Conservation (phyloP, 257 asterid genomes). For the Penstemon newberryi region DNA sequence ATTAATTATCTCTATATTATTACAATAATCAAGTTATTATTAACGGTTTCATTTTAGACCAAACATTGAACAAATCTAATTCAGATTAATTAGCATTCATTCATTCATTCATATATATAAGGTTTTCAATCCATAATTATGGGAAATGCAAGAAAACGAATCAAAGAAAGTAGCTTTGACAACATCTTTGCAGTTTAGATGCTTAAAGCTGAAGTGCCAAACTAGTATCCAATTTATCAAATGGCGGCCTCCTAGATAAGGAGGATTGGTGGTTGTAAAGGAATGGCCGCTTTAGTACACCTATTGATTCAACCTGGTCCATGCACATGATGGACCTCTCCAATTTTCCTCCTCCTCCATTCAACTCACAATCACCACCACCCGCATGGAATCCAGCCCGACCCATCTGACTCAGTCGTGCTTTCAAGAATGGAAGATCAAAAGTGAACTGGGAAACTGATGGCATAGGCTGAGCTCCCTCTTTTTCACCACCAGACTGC, state of each 20-base stretch:
- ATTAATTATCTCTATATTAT: no score
- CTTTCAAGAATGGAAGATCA: conserved; percentile 64
- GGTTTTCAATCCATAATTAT: no score
- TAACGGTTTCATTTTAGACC: no score
- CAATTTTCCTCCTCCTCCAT: neutral
- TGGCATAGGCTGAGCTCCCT: neutral
- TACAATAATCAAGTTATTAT: no score
- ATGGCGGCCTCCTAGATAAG: neutral
- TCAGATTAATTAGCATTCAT: no score
- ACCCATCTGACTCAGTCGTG: conserved; percentile 54
- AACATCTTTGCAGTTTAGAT: no score
- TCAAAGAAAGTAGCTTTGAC: no score
- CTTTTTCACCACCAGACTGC: no score
- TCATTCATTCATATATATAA: no score
- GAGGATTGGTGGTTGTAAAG: conserved; percentile 19
- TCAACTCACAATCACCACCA: neutral
- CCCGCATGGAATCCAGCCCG: neutral
- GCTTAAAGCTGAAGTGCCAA: conserved; percentile 38
- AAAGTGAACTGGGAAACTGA: conserved; percentile 45
- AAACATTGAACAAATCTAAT: no score
- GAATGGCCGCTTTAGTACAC: neutral
- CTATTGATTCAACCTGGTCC: neutral
- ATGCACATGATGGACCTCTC: neutral
- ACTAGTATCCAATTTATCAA: conserved; percentile 27
- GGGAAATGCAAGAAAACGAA: no score